Conservation (phyloP, 2,329 filamentous ascomycete species). For the Whalleya microplaca region DNA sequence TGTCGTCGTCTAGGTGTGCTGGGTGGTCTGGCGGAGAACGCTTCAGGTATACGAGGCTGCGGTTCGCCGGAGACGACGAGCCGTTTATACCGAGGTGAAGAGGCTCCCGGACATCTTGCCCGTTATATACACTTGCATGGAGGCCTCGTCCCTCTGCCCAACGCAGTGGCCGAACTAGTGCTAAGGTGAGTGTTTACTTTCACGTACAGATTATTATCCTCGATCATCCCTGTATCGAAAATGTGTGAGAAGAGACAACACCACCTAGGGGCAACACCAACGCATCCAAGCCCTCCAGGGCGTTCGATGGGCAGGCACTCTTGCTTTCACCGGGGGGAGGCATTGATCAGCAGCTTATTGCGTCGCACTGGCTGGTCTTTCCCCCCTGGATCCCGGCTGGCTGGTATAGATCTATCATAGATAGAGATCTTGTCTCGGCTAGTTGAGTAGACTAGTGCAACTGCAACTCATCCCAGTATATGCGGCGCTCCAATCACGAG, state of each 20-base stretch:
- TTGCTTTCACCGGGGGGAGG: constrained; percentile 12
- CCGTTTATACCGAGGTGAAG: neutral
- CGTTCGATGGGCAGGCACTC: constrained; percentile 16
- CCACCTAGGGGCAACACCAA: constrained; percentile 22
- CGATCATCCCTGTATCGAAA: constrained; percentile 30
- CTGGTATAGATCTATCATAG: constrained; percentile 13
- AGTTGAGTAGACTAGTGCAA: constrained; percentile 28
- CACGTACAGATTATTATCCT: constrained; percentile 24
- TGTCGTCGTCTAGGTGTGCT: constrained; percentile 20
- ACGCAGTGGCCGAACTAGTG: constrained; percentile 3
- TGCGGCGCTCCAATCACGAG: constrained; percentile 26
- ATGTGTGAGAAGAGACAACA: constrained; percentile 12
- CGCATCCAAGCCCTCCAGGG: constrained; percentile 23
- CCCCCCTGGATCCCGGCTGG: constrained; percentile 19
- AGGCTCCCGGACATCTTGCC: constrained; percentile 11
- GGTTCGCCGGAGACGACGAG: constrained; percentile 9
- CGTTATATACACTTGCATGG: constrained; percentile 21
- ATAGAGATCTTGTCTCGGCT: constrained; percentile 31
- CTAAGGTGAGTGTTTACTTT: constrained; percentile 7
- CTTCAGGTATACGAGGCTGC: constrained; percentile 10
- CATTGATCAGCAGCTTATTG: constrained; percentile 23
- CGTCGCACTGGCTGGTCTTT: constrained; percentile 20
- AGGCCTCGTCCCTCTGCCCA: constrained; percentile 21
- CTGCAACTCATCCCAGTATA: constrained; percentile 22
- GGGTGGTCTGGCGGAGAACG: constrained; percentile 2